Evolutionary conservation across 1,284 basidiomycete genomes (phyloP), one percentile per base, ranked within the genome.

Genomic region (Pseudozyma pruni): DNA sequence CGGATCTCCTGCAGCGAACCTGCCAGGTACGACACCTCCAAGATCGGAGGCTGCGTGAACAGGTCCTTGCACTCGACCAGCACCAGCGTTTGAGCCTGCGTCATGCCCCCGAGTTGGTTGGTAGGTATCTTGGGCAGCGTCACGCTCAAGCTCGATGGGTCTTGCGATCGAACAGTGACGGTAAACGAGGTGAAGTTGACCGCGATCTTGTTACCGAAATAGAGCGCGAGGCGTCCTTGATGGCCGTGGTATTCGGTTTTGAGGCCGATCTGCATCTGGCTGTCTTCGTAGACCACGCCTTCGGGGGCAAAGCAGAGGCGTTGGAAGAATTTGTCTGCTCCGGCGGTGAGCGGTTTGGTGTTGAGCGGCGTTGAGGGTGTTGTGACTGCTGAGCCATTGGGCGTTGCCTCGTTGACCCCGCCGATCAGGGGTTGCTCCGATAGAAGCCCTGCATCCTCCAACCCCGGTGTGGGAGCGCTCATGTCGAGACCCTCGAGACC

Each of bases 181-280:
- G 92, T 93, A 84, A 98, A 92, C 11, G 93, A 92, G 9, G 90
- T 91, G 75, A 98, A 88, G 19, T 92, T 88, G 4, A 89, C 89
- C 14, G 90, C 87, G 48, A 95, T 86, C 84, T 98, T 98, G 87
- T 98, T 98, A 72, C 95, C 94, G 74, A 98, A 88, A 84, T 95
- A 98, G 27, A 98, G 86, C 19, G 94, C 92, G 39, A 98, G 83
- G 72, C 95, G 91, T 14, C 95, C 95, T 33, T 93, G 87, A 74
- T 93, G 89, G 13, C 91, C 91, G 82, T 97, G 94, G 82, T 92
- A 98, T 78, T 94, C 90, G 42, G 93, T 93, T 85, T 98, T 98
- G 85, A 98, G 84, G 25, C 95, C 96, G 64, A 98, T 89, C 82
- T 98, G 95, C 32, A 98, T 87, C 83, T 95, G 92, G 14, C 91